These are phyloP conservation scores for Lodderomyces pseudojiufengensis DNA, from an alignment of 1,139 yeast species.

Conservation along the genomic window DNA sequence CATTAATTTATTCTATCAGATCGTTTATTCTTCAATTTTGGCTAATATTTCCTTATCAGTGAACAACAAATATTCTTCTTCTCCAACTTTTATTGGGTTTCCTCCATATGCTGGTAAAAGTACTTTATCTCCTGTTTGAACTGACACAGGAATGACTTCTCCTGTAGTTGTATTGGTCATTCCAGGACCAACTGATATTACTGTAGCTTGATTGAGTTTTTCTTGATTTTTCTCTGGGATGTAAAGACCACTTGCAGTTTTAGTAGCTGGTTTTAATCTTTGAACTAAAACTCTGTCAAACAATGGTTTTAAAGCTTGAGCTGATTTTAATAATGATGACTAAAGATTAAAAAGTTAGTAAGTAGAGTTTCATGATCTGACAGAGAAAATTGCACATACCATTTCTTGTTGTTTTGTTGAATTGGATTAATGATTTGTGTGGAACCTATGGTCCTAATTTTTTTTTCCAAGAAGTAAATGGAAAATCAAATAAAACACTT, in stretches of 20 bases:
- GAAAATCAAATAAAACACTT: not conserved
- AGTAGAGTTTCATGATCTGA: too few relatives aligned
- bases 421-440: not conserved
- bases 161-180: constrained; percentile 61
- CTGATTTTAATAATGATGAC: constrained; percentile 61
- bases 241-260: constrained; percentile 92
- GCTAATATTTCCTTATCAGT: constrained; percentile 95
- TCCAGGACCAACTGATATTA: constrained; percentile 84
- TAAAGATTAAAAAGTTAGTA: not conserved
- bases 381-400: too few relatives aligned
- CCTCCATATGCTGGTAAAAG: constrained; percentile 92
- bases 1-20: too few relatives aligned
- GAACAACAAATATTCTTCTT: constrained; percentile 69
- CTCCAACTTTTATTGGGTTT: constrained; percentile 81
- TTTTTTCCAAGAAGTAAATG: constrained; percentile 6
- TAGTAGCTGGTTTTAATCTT: constrained; percentile 85
- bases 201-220: constrained; percentile 81
- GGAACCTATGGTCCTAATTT: too few relatives aligned
- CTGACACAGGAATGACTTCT: constrained; percentile 64
- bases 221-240: constrained; percentile 96
- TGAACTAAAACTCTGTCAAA: constrained; percentile 95
- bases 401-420: constrained; percentile 1
- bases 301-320: constrained; percentile 84
- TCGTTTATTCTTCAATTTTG: constrained; percentile 56
- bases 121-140: constrained; percentile 86